Conservation (phyloP, 2,329 filamentous ascomycete species). For the Cryphonectria parasitica region DNA sequence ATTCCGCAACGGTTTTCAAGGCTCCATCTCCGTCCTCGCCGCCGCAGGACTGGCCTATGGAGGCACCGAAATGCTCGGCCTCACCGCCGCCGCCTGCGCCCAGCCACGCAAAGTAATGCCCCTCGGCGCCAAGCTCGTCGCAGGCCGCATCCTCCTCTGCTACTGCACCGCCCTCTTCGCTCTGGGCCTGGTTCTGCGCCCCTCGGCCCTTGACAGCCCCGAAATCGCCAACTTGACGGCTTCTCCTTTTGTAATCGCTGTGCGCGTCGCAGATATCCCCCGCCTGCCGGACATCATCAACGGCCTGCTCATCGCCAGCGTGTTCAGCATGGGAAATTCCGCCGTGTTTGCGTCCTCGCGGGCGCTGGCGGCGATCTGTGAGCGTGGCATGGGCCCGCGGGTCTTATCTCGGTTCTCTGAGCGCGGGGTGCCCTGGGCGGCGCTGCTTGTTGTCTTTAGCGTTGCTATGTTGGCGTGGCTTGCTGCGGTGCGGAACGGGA, state of each 20-base stretch:
- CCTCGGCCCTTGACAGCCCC: slow-evolving; percentile 34
- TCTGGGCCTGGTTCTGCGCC: slow-evolving; percentile 41
- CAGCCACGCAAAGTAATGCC: slow-evolving; percentile 44
- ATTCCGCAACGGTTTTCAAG: slow-evolving; percentile 45
- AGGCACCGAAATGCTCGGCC: slow-evolving; percentile 50
- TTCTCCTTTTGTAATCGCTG: slow-evolving; percentile 40
- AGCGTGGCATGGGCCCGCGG: slow-evolving; percentile 41
- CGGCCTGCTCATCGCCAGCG: slow-evolving; percentile 31
- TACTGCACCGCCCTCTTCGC: slow-evolving; percentile 44
- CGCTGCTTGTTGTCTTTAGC: slow-evolving; percentile 41
- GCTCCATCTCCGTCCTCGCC: slow-evolving; percentile 49
- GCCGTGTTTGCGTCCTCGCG: slow-evolving; percentile 47
- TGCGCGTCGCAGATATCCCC: slow-evolving; percentile 37
- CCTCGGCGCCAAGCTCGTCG: slow-evolving; percentile 45
- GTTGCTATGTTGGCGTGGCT: slow-evolving; percentile 47
- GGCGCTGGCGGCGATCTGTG: slow-evolving; percentile 42
- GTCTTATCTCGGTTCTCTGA: slow-evolving; percentile 27
- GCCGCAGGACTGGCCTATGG: slow-evolving; percentile 50
- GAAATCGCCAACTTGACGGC: slow-evolving; percentile 36
- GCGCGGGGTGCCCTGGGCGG: slow-evolving; percentile 35
- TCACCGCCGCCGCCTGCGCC: slow-evolving; percentile 48
- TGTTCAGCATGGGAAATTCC: slow-evolving; percentile 45
- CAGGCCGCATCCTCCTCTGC: slow-evolving; percentile 44
- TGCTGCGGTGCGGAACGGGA: slow-evolving; percentile 42
- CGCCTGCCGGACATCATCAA: slow-evolving; percentile 24